These are phyloP conservation scores for Xylariaceae sp. DNA, from an alignment of 2,329 filamentous ascomycete genomes.

Conservation along the genomic window DNA sequence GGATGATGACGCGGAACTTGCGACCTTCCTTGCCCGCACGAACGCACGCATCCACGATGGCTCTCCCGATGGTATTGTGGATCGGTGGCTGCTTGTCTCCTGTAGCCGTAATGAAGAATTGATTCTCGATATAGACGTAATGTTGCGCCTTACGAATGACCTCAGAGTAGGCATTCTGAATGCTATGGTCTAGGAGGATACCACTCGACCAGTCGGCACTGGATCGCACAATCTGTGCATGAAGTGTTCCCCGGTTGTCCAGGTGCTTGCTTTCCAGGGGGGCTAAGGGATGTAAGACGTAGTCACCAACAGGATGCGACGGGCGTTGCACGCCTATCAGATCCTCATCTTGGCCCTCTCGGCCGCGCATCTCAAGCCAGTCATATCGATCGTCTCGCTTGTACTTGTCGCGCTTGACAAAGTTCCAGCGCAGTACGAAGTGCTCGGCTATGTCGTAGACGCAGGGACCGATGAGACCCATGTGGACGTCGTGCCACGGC, in stretches of 20 bases:
- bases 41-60: conserved; percentile 87
- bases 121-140: conserved; percentile 96
- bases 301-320: conserved; percentile 81
- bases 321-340: conserved; percentile 82
- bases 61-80: conserved; percentile 76
- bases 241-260: conserved; percentile 62
- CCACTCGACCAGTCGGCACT: conserved; percentile 92
- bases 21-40: conserved; percentile 71
- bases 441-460: conserved; percentile 95
- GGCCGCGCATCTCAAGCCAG: conserved; percentile 74
- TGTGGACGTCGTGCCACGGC: conserved; percentile 96
- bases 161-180: conserved; percentile 80
- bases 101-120: conserved; percentile 96
- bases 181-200: conserved; percentile 75
- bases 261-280: conserved; percentile 60
- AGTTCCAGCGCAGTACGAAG: conserved; percentile 93
- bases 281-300: conserved; percentile 69
- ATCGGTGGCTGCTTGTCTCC: conserved; percentile 80
- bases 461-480: conserved; percentile 82
- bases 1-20: conserved; percentile 83
- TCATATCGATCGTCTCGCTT: conserved; percentile 79
- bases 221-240: conserved; percentile 80
- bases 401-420: conserved; percentile 95
- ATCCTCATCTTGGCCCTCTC: conserved; percentile 72
- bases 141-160: conserved; percentile 83